Conservation (phyloP, 495 filamentous ascomycete genomes). For the Tetracladium setigerum region DNA sequence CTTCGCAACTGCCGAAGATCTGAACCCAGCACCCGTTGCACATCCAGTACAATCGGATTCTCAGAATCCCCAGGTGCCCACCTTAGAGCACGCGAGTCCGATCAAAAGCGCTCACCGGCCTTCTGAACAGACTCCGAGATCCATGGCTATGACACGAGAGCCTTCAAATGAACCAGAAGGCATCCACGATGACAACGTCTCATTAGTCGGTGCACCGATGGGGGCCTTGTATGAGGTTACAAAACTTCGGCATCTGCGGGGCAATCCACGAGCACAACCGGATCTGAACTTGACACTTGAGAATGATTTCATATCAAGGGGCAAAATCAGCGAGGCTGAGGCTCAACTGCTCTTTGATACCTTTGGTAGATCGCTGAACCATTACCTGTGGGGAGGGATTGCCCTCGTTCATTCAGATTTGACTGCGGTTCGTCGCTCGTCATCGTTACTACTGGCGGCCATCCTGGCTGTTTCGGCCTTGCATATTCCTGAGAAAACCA, state of each 20-base stretch:
- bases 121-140: too few relatives aligned
- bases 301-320: constrained; percentile 27
- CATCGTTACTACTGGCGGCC: constrained; percentile 23
- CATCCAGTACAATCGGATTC: not conserved
- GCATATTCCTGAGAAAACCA: constrained; percentile 27
- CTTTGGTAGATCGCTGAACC: constrained; percentile 26
- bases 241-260: constrained; percentile 42
- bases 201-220: constrained; percentile 47
- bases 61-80: too few relatives aligned
- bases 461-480: constrained; percentile 30
- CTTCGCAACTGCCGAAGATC: not conserved
- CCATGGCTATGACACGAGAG: constrained; percentile 38
- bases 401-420: constrained; percentile 34
- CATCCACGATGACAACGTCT: constrained; percentile 34
- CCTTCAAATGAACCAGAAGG: constrained; percentile 39
- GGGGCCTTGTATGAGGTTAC: constrained; percentile 54
- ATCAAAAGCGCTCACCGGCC: too few relatives aligned
- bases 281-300: constrained; percentile 9
- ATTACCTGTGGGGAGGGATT: constrained; percentile 46
- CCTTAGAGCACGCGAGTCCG: too few relatives aligned
- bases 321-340: constrained; percentile 19
- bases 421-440: constrained; percentile 26
- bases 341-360: constrained; percentile 27
- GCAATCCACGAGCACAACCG: constrained; percentile 7
- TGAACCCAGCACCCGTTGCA: not conserved